Base-by-base conservation (phyloP, 352 stramenopile species). In the Blastocystis sp. region DNA sequence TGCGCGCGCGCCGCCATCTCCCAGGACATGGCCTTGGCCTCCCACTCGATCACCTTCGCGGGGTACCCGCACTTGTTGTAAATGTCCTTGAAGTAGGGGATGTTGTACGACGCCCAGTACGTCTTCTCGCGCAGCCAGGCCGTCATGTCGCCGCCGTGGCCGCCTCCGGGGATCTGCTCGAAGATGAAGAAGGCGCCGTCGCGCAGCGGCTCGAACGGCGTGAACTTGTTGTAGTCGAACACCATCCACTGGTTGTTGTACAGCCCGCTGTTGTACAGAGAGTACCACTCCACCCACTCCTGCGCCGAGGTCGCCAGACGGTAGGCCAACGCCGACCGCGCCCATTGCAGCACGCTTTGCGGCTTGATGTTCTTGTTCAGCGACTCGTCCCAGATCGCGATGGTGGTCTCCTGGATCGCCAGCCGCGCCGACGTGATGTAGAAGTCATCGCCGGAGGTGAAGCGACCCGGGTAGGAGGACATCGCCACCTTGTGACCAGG, bases 221-320 rank as follows among this genome's bases (percentile, higher is more conserved):
- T 64, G 77, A 93, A 93, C 7, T 88, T 89, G 40, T 91, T 91
- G 10, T 90, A 91, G 89, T 94, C 91, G 23, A 93, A 79, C 62
- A 94, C 66, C 92, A 93, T 93, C 91, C 91, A 94, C 89, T 94
- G 92, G 70, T 93, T 92, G 88, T 93, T 93, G 89, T 93, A 93
- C 74, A 91, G 93, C 62, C 92, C 91, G 79, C 91, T 93, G 89
- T 94, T 93, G 91, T 92, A 90, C 45, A 91, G 92, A 53, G 89
- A 76, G 76, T 93, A 93, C 10, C 77, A 91, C 23, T 64, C 65
- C 0, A 90, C 89, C 92, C 92, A 94, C n/a, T 90, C 89, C 78
- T 88, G 34, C 23, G 78, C 59, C 7, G 41, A 65, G 14, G 41
- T 43, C 11, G 78, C 78, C 41, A 88, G 60, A 23, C 78, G 64